Conservation (phyloP, 1,284 basidiomycete species). For the Cerrena zonata region DNA sequence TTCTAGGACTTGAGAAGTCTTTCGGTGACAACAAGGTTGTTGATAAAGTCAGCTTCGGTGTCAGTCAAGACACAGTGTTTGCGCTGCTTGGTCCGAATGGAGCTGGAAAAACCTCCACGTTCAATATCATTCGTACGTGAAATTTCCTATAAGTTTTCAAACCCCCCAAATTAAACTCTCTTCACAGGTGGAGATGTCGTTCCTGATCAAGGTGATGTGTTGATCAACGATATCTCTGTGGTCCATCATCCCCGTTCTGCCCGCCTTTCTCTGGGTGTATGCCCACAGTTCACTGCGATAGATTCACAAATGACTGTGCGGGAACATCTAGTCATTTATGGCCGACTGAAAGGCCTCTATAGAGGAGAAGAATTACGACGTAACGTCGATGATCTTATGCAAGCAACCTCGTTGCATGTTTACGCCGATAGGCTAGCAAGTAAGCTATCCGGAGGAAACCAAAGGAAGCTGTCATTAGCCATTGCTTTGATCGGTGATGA, state of each 20-base stretch:
- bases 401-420: slow-evolving; percentile 49
- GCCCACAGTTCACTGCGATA: slow-evolving; percentile 79
- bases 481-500: slow-evolving; percentile 69
- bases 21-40: slow-evolving; percentile 52
- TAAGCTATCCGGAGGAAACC: slow-evolving; percentile 74
- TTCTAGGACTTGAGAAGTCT: slow-evolving; percentile 62
- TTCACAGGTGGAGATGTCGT: slow-evolving; percentile 52
- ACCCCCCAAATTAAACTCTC: not conserved
- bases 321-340: slow-evolving; percentile 68
- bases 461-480: slow-evolving; percentile 72
- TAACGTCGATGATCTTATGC: slow-evolving; percentile 57
- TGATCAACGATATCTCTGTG: slow-evolving; percentile 61
- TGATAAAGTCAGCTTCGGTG: slow-evolving; percentile 68
- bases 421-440: slow-evolving; percentile 70
- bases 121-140: slow-evolving; percentile 67
- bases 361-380: slow-evolving; percentile 41
- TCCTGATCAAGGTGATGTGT: slow-evolving; percentile 60
- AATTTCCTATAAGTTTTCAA: not conserved
- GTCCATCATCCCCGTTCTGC: slow-evolving; percentile 55
- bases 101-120: slow-evolving; percentile 75
- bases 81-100: slow-evolving; percentile 77
- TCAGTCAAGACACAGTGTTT: slow-evolving; percentile 60
- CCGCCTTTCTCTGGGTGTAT: slow-evolving; percentile 66
- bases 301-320: slow-evolving; percentile 72
- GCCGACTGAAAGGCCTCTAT: slow-evolving; percentile 61